These are phyloP conservation scores for Eimeria acervulina DNA, from an alignment of 169 alveolate species.

Conservation along the genomic window DNA sequence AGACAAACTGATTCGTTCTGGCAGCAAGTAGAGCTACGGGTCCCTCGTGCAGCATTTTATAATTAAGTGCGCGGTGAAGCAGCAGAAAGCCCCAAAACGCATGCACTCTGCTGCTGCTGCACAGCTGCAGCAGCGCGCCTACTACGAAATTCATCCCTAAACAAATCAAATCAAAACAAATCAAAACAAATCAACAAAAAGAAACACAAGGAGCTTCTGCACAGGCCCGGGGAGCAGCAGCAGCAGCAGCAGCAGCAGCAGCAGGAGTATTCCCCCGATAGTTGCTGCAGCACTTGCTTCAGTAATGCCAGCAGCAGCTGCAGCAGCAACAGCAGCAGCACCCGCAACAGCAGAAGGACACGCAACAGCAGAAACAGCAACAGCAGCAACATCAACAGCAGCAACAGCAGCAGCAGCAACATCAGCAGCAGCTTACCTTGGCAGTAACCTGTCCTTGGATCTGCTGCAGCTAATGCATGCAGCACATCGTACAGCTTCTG, in stretches of 20 bases:
- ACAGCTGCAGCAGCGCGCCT: slow-evolving; percentile 49
- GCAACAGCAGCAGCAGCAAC: not conserved
- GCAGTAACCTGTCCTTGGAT: slow-evolving; percentile 68
- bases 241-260: too few relatives aligned
- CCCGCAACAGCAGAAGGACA: too few relatives aligned
- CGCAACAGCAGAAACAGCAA: too few relatives aligned
- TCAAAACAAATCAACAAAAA: not conserved
- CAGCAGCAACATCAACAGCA: not conserved
- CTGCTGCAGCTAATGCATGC: slow-evolving; percentile 40
- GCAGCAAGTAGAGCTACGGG: slow-evolving; percentile 47
- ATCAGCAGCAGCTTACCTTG: slow-evolving; percentile 38
- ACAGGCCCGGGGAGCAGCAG: too few relatives aligned
- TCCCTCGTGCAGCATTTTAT: slow-evolving; percentile 7
- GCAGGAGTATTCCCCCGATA: not conserved
- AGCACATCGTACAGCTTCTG: slow-evolving; percentile 47
- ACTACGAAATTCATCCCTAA: slow-evolving; percentile 69
- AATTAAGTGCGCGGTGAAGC: slow-evolving; percentile 31
- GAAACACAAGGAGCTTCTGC: not conserved
- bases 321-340: not conserved
- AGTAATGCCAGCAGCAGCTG: not conserved
- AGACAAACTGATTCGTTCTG: slow-evolving; percentile 31
- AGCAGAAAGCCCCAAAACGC: slow-evolving; percentile 58
- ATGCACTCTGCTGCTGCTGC: not conserved
- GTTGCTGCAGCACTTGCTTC: not conserved
- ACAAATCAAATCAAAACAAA: not conserved